phyloP scores from a whole-genome alignment of 78 protist genomes.

The Mastigamoeba balamuthi region DNA sequence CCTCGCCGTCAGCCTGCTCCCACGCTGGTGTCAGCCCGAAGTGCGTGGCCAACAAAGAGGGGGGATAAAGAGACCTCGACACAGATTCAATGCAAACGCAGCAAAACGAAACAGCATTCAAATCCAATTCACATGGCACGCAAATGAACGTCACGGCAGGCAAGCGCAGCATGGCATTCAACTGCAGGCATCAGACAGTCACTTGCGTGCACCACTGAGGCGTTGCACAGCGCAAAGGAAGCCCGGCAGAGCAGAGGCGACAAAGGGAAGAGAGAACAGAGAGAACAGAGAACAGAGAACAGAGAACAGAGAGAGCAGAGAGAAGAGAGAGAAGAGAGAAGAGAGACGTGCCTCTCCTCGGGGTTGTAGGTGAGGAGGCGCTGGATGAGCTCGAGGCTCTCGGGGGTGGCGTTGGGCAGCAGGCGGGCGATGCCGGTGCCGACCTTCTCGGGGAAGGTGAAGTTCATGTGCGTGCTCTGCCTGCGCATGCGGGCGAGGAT shows the following conservation, averaged over 20 bases:
- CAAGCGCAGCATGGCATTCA: no score
- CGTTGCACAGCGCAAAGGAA: no score
- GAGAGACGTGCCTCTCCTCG: constrained; percentile 43
- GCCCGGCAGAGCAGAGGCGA: neutral
- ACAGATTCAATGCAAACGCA: neutral
- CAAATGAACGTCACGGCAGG: no score
- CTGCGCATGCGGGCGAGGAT: constrained; percentile 40
- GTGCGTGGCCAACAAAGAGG: neutral
- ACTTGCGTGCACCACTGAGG: no score
- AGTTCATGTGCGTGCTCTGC: constrained; percentile 63
- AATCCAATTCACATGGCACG: no score
- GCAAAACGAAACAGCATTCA: neutral
- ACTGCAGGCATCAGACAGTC: no score
- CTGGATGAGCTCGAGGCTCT: constrained; percentile 42
- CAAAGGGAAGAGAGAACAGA: no score
- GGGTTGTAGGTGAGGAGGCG: constrained; percentile 72
- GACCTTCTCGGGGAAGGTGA: constrained; percentile 58
- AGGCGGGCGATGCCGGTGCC: constrained; percentile 46
- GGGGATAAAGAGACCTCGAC: neutral
- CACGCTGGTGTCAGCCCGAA: neutral
- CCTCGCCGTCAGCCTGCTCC: neutral
- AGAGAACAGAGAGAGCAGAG: no score
- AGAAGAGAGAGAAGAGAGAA: neutral
- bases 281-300: no score
- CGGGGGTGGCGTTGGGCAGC: constrained; percentile 43